A percentile compares a stretch with the other conserved stretches of the same genome.
Evolutionary conservation across 1,284 basidiomycete genomes (phyloP).

Genomic region (Microbotryum intermedium): DNA sequence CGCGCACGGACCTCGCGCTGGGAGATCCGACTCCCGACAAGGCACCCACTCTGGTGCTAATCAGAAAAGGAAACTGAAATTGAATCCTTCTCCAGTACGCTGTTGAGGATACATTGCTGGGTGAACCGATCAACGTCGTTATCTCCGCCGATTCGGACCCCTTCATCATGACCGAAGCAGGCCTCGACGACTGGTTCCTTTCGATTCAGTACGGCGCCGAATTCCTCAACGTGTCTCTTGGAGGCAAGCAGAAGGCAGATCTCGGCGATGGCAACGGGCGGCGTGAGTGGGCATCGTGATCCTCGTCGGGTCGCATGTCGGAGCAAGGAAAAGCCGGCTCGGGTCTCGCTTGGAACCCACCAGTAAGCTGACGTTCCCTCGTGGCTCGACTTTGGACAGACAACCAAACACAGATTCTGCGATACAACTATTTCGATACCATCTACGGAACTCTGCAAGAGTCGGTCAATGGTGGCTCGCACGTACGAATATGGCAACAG

Average conservation of each 20-base stretch:
- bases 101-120: constrained; percentile 39
- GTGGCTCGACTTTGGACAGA: too few relatives aligned
- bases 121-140: constrained; percentile 84
- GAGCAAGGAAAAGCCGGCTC: too few relatives aligned
- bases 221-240: constrained; percentile 68
- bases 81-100: not conserved
- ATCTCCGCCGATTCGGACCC: constrained; percentile 70
- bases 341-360: too few relatives aligned
- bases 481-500: constrained; percentile 74
- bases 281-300: constrained; percentile 42
- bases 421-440: constrained; percentile 69
- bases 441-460: constrained; percentile 71
- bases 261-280: constrained; percentile 74
- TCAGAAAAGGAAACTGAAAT: not conserved
- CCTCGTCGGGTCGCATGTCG: too few relatives aligned
- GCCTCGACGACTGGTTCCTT: constrained; percentile 32
- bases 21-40: too few relatives aligned
- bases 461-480: constrained; percentile 77
- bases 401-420: constrained; percentile 65
- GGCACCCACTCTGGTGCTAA: not conserved
- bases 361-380: too few relatives aligned
- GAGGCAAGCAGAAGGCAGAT: constrained; percentile 61
- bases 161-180: constrained; percentile 56
- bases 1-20: too few relatives aligned
- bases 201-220: constrained; percentile 45